Conservation (phyloP, 768 basidiomycete species). For the Daedaleopsis sinensis region DNA sequence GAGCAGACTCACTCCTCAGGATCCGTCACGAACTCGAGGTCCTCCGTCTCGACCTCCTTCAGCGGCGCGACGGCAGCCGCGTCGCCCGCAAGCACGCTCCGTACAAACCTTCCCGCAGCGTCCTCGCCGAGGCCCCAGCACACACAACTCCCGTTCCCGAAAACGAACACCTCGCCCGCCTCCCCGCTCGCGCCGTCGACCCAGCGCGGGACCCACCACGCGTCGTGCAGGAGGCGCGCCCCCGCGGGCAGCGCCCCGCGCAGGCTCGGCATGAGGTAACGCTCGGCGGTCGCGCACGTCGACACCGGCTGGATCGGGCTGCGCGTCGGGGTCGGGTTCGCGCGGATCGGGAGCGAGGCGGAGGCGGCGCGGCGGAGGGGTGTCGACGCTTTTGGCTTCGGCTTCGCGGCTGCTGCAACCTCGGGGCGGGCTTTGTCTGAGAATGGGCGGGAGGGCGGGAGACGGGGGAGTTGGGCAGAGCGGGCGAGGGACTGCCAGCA, state of each 20-base stretch:
- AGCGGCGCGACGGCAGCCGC: slow-evolving; percentile 68
- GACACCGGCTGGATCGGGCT: slow-evolving; percentile 79
- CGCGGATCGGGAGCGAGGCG: slow-evolving; percentile 83
- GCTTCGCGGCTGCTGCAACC: slow-evolving; percentile 11
- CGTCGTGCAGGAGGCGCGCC: slow-evolving; percentile 68
- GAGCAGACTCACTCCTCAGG: slow-evolving; percentile 72
- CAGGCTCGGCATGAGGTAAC: slow-evolving; percentile 71
- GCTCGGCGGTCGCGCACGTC: slow-evolving; percentile 86
- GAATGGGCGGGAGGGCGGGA: too few species aligned
- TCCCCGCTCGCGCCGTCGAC: slow-evolving; percentile 44
- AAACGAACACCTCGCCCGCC: slow-evolving; percentile 87
- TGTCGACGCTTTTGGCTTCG: slow-evolving; percentile 82
- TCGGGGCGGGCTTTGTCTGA: too few species aligned
- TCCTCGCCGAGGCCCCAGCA: slow-evolving; percentile 86
- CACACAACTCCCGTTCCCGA: slow-evolving; percentile 86
- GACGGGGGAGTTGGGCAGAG: too few species aligned
- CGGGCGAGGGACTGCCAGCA: too few species aligned
- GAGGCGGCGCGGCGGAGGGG: slow-evolving; percentile 82
- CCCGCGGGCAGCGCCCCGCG: slow-evolving; percentile 54
- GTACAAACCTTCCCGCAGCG: slow-evolving; percentile 70
- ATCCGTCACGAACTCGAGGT: slow-evolving; percentile 91
- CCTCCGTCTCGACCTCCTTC: slow-evolving; percentile 78
- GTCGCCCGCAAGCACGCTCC: slow-evolving; percentile 57
- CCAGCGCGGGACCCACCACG: slow-evolving; percentile 82
- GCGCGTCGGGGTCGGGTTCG: slow-evolving; percentile 85